Percentiles rank a stretch among this genome's conserved stretches.
phyloP scores from a whole-genome alignment of 768 basidiomycete species.

The Lactifluus pinguis region DNA sequence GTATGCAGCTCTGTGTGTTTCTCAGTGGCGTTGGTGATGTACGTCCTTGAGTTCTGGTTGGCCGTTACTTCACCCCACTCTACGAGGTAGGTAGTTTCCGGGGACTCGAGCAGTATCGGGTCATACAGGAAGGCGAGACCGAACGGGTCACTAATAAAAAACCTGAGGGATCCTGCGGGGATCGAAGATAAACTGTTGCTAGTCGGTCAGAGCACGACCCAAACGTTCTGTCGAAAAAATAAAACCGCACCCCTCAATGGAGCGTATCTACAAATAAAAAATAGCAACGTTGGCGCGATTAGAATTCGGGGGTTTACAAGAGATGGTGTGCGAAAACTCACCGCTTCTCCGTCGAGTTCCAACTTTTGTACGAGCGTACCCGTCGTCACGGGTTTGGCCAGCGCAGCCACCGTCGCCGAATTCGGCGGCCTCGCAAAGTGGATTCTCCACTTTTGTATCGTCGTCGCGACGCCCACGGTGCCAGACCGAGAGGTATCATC shows the following conservation, averaged over 20 bases:
- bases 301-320: neutral
- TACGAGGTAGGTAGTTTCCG: slow-evolving; percentile 35
- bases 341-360: slow-evolving; percentile 33
- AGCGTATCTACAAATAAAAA: slow-evolving; percentile 21
- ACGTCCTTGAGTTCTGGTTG: slow-evolving; percentile 28
- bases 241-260: slow-evolving; percentile 18
- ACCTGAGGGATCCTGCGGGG: slow-evolving; percentile 26
- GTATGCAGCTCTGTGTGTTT: slow-evolving; percentile 35
- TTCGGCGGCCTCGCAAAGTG: slow-evolving; percentile 34
- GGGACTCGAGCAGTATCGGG: slow-evolving; percentile 45
- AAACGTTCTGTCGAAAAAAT: neutral
- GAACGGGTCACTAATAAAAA: slow-evolving; percentile 33
- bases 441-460: slow-evolving; percentile 31
- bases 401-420: slow-evolving; percentile 24
- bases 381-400: slow-evolving; percentile 28
- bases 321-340: slow-evolving; percentile 26
- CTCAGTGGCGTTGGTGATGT: slow-evolving; percentile 26
- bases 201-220: neutral
- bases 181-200: slow-evolving; percentile 1
- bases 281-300: neutral
- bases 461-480: neutral
- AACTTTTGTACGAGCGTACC: slow-evolving; percentile 24
- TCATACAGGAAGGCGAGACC: slow-evolving; percentile 44
- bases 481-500: slow-evolving; percentile 7
- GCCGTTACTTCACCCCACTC: slow-evolving; percentile 40